Evolutionary conservation across 441 rosid species (phyloP).

Genomic region (Pelargonium australe): DNA sequence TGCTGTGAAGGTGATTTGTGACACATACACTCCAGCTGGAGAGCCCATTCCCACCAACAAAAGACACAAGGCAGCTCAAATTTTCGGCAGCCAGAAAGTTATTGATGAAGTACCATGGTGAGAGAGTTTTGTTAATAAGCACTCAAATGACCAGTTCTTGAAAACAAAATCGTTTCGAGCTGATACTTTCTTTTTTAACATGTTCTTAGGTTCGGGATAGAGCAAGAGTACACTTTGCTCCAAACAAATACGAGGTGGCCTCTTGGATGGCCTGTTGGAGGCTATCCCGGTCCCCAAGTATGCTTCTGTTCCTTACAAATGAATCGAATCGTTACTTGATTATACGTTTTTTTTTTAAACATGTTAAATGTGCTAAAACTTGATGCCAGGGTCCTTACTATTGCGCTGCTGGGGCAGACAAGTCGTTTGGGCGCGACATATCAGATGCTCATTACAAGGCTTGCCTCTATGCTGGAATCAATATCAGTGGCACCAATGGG

Average conservation of each 20-base stretch:
- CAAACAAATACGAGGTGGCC: constrained; percentile 88
- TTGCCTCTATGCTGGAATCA: constrained; percentile 89
- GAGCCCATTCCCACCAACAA: constrained; percentile 97
- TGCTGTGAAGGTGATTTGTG: constrained; percentile 63
- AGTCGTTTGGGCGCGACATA: constrained; percentile 92
- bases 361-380: neutral
- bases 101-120: constrained; percentile 72
- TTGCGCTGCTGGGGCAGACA: constrained; percentile 96
- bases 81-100: constrained; percentile 66
- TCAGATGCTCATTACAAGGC: constrained; percentile 98
- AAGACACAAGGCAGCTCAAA: constrained; percentile 75
- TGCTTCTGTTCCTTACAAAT: neutral
- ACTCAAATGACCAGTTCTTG: neutral
- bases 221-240: constrained; percentile 95
- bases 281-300: constrained; percentile 96
- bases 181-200: neutral
- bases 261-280: constrained; percentile 99
- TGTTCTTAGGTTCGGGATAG: constrained; percentile 72
- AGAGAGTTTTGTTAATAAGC: constrained; percentile 7
- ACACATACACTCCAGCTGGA: constrained; percentile 80
- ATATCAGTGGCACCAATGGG: constrained; percentile 91
- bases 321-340: neutral
- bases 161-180: neutral
- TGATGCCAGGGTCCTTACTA: constrained; percentile 79
- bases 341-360: neutral